Evolutionary conservation across 108 stramenopile genomes (phyloP).

Genomic region (Cyclotella kingstonii): DNA sequence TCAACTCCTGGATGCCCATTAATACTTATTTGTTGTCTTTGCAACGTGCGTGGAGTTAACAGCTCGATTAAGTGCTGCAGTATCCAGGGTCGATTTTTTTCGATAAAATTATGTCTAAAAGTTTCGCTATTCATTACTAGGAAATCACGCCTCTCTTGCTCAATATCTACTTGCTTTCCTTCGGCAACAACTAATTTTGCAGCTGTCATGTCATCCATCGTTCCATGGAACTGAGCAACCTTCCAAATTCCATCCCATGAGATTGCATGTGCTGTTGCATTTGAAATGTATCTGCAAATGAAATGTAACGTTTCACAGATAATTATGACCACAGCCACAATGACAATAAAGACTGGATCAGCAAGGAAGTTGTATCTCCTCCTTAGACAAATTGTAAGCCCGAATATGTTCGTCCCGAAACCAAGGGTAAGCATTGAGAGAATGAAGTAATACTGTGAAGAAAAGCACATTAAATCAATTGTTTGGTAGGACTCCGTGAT

Average conservation of each 20-base stretch:
- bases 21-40: conserved; percentile 36
- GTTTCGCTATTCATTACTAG: conserved; percentile 79
- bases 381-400: conserved; percentile 71
- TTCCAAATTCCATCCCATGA: conserved; percentile 80
- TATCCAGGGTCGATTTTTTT: conserved; percentile 89
- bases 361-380: conserved; percentile 70
- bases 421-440: conserved; percentile 63
- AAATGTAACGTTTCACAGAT: conserved; percentile 48
- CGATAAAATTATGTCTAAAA: conserved; percentile 82
- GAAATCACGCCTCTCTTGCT: conserved; percentile 83
- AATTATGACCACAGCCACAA: conserved; percentile 56
- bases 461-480: conserved; percentile 81
- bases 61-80: conserved; percentile 84
- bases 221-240: conserved; percentile 65
- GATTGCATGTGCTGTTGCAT: conserved; percentile 46
- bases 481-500: conserved; percentile 68
- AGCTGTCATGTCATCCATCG: conserved; percentile 85
- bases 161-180: conserved; percentile 76
- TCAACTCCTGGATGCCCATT: conserved; percentile 69
- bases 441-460: conserved; percentile 85
- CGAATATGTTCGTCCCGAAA: conserved; percentile 66
- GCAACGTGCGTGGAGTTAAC: conserved; percentile 68
- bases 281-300: conserved; percentile 48
- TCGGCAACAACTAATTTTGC: conserved; percentile 90
- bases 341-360: conserved; percentile 67